Base-by-base conservation (phyloP, 805 yeast genomes). In the Wickerhamomyces xylosicus region DNA sequence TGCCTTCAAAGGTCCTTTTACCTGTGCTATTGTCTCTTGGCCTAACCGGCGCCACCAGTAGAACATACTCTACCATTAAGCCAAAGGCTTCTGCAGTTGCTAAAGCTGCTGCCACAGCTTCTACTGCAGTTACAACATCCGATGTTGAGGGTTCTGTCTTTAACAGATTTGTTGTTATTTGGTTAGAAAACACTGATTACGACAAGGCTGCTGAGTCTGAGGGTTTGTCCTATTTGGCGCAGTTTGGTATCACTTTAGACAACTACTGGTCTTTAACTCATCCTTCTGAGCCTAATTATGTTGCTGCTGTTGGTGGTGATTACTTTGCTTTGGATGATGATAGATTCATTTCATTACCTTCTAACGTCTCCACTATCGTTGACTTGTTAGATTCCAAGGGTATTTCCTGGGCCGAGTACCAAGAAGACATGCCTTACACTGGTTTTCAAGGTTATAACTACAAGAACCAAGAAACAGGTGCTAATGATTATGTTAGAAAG, bases 401-500 rank as follows among this genome's bases (percentile, higher is more conserved):
- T 20, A 67, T 71, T 43, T 62, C 74, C 18, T 71, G 75, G 74
- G 74, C 63, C 39, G 72, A 71, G 57, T 72, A 72, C 59, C 67
- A 69, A 54, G 73, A 72, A 57, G 66, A 69, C 52, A 47, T 61
- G 61, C 77, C 77, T 31, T 71, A 69, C 63, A 53, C 75, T 35
- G 77, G 74, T 31, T 72, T 54, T 62, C 52, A 59, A 40, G 77
- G 77, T 43, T 66, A 61, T 58, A 58, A 66, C 54, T 71, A 54
- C 57, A 50, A 57, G 17, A 61, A 67, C 58, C 69, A 64, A 47
- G 58, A 57, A 36, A 61, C 61, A 35, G 57, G 51, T 33, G 67
- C 69, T 39, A 64, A 66, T 47, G 71, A 66, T 45, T 71, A 71
- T 51, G 67, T 70, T 27, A 67, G 77, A 54, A 70, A 72, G 53